Evolutionary conservation across 2,329 filamentous ascomycete genomes (phyloP).

Genomic region (Colletotrichum musae): DNA sequence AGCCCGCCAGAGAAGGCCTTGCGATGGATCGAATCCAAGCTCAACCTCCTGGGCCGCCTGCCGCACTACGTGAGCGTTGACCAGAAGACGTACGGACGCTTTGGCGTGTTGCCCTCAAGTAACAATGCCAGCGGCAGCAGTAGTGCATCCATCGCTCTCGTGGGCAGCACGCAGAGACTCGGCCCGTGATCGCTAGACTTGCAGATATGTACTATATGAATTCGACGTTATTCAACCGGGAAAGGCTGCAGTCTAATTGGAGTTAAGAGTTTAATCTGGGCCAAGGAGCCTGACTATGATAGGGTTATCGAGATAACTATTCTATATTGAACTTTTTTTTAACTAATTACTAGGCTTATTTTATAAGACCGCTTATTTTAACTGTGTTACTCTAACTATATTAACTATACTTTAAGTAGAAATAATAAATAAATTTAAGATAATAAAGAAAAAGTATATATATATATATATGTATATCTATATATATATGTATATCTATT

Average conservation of each 20-base stretch:
- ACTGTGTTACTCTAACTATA: too few relatives aligned
- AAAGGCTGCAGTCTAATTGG: constrained; percentile 18
- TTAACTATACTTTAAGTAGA: too few relatives aligned
- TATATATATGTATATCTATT: too few relatives aligned
- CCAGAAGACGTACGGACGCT: constrained; percentile 94
- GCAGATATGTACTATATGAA: constrained; percentile 20
- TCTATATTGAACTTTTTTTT: too few relatives aligned
- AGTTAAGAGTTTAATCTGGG: constrained; percentile 31
- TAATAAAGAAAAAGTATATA: too few relatives aligned
- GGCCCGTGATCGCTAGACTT: constrained; percentile 67
- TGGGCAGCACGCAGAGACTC: constrained; percentile 76
- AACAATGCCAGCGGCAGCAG: constrained; percentile 55
- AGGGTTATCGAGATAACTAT: neutral
- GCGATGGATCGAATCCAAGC: constrained; percentile 88
- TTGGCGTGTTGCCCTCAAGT: constrained; percentile 84
- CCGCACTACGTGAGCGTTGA: constrained; percentile 96
- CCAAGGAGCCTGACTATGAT: neutral
- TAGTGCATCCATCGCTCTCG: constrained; percentile 70
- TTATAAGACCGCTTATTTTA: too few relatives aligned
- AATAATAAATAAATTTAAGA: too few relatives aligned
- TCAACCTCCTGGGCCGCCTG: constrained; percentile 86
- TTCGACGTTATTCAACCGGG: neutral
- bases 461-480: too few relatives aligned
- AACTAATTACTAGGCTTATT: too few relatives aligned
- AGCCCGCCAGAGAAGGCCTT: constrained; percentile 91